phyloP scores from a whole-genome alignment of 768 basidiomycete genomes.

The Hebeloma cylindrosporum region DNA sequence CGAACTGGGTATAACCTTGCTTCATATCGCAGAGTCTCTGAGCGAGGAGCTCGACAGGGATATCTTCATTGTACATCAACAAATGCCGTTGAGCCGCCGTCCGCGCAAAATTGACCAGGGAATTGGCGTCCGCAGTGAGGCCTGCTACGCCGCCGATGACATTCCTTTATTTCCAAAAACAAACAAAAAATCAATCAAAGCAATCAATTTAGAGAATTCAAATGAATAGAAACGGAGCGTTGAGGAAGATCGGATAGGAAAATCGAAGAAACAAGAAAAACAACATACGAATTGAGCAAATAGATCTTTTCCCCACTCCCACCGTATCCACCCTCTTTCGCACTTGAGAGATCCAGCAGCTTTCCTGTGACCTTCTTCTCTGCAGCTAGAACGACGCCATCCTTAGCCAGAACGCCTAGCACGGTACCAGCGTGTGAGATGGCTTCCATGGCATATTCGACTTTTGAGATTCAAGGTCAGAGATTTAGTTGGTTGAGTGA shows the following conservation, averaged over 20 bases:
- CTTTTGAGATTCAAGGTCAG: conserved; percentile 39
- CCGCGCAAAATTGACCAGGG: conserved; percentile 92
- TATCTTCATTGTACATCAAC: conserved; percentile 92
- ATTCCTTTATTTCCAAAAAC: conserved; percentile 55
- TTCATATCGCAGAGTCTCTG: conserved; percentile 96
- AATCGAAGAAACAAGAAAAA: neutral
- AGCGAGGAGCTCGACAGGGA: conserved; percentile 94
- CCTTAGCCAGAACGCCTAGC: conserved; percentile 86
- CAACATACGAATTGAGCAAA: conserved; percentile 80
- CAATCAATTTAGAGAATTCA: neutral
- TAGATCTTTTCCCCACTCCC: conserved; percentile 99
- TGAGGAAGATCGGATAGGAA: neutral
- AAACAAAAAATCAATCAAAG: conserved; percentile 1
- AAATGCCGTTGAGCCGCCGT: conserved; percentile 89
- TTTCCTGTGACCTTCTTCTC: conserved; percentile 99
- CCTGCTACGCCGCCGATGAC: conserved; percentile 95
- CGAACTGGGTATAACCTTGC: conserved; percentile 97
- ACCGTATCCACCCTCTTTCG: conserved; percentile 87
- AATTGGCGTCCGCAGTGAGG: conserved; percentile 96
- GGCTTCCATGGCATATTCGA: conserved; percentile 99
- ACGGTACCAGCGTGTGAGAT: conserved; percentile 96
- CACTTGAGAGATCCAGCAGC: conserved; percentile 84
- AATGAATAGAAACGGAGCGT: neutral
- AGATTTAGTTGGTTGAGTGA: conserved; percentile 7
- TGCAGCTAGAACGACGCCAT: conserved; percentile 89